Conservation (phyloP, 129 eudicot genomes). For the Tanacetum coccineum region DNA sequence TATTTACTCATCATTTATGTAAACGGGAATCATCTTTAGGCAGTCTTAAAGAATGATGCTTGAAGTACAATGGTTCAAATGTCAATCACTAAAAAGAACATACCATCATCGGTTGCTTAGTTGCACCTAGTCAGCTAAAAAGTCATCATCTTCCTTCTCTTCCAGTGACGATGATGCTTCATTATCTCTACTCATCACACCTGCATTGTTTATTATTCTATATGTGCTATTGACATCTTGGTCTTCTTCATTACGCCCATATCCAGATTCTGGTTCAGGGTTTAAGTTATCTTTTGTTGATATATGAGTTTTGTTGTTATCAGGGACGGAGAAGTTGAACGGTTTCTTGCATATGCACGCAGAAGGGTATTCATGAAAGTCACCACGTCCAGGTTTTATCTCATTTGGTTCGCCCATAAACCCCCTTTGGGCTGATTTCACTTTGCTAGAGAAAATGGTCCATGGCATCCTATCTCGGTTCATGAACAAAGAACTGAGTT, state of each 20-base stretch:
- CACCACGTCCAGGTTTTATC: conserved; percentile 73
- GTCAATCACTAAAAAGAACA: not conserved
- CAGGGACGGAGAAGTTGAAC: conserved; percentile 16
- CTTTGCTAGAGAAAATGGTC: conserved; percentile 70
- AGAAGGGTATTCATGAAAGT: conserved; percentile 81
- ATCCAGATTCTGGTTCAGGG: conserved; percentile 21
- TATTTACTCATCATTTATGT: not conserved
- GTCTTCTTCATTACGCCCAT: conserved; percentile 20
- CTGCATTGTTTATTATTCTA: conserved; percentile 11
- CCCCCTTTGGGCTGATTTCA: conserved; percentile 86
- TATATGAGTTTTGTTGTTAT: conserved; percentile 9
- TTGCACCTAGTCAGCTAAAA: conserved; percentile 44
- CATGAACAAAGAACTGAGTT: conserved; percentile 66
- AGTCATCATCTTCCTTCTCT: conserved; percentile 41
- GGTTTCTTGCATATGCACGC: conserved; percentile 81
- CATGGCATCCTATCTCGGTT: conserved; percentile 68
- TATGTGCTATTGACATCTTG: conserved; percentile 20
- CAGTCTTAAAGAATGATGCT: not conserved
- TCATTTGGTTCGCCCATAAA: conserved; percentile 98
- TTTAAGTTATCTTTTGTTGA: conserved; percentile 3
- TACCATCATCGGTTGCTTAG: conserved; percentile 24
- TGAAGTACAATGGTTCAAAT: not conserved
- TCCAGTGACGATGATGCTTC: conserved; percentile 31
- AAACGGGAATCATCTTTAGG: conserved; percentile 9
- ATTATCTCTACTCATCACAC: conserved; percentile 4